Conservation (phyloP, 768 basidiomycete genomes). For the Hygrophoropsis aurantiaca region DNA sequence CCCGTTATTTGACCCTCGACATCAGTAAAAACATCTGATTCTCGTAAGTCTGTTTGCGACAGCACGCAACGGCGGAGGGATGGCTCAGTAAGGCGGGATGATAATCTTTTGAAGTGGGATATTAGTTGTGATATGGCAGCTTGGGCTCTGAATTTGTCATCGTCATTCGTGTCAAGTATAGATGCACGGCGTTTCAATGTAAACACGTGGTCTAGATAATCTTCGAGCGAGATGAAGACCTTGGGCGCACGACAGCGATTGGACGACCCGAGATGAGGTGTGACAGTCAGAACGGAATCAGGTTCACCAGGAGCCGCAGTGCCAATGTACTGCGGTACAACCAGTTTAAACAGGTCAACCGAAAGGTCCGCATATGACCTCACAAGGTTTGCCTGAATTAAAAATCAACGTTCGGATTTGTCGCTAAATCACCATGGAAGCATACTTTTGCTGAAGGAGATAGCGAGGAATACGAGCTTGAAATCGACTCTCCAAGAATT, state of each 20-base stretch:
- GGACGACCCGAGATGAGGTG: background rate
- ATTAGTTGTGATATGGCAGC: slow-evolving; percentile 5
- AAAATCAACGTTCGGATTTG: background rate
- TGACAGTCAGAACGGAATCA: background rate
- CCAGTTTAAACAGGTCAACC: slow-evolving; percentile 5
- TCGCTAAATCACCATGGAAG: background rate
- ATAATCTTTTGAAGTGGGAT: background rate
- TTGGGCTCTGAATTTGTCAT: slow-evolving; percentile 5
- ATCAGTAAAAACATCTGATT: slow-evolving; percentile 14
- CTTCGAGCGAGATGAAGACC: slow-evolving; percentile 2
- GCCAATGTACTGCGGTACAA: slow-evolving; percentile 7
- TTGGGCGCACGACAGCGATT: background rate
- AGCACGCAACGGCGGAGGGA: slow-evolving; percentile 13
- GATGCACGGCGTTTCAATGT: slow-evolving; percentile 1
- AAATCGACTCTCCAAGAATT: background rate
- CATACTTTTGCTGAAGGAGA: slow-evolving; percentile 5
- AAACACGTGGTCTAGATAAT: slow-evolving; percentile 3
- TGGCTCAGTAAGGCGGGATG: background rate
- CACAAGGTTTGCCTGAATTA: slow-evolving; percentile 7
- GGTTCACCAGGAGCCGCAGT: background rate
- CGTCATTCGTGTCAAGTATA: slow-evolving; percentile 1
- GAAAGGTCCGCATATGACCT: slow-evolving; percentile 9
- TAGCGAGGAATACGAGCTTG: background rate
- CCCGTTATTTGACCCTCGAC: slow-evolving; percentile 12
- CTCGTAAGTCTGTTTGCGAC: slow-evolving; percentile 13